Conservation (phyloP, 768 basidiomycete species). For the Pleurotus sapidus region DNA sequence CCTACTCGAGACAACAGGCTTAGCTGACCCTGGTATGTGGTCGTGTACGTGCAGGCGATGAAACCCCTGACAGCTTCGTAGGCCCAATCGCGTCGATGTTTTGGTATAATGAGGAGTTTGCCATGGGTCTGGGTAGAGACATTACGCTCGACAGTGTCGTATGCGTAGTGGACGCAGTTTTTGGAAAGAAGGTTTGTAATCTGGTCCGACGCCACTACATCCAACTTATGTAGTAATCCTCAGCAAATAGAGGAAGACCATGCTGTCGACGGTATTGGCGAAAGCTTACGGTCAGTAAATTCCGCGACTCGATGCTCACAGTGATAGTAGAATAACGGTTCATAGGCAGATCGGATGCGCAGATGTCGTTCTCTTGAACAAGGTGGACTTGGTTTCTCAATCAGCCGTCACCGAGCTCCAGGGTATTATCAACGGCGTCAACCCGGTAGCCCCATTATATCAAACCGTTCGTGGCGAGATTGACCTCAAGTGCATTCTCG, state of each 20-base stretch:
- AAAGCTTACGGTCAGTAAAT: constrained; percentile 68
- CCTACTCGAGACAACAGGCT: constrained; percentile 90
- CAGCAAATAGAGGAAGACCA: constrained; percentile 89
- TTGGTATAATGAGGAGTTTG: constrained; percentile 84
- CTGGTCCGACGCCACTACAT: not conserved
- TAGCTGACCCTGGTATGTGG: constrained; percentile 85
- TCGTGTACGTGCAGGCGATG: no score
- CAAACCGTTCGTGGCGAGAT: constrained; percentile 69
- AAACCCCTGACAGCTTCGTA: constrained; percentile 20
- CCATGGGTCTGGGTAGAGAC: constrained; percentile 62
- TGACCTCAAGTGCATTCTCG: constrained; percentile 75
- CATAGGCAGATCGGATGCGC: constrained; percentile 91
- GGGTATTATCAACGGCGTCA: constrained; percentile 64
- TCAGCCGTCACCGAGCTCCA: constrained; percentile 48
- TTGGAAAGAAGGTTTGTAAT: constrained; percentile 49
- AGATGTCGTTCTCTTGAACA: constrained; percentile 92
- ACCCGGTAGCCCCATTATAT: constrained; percentile 76
- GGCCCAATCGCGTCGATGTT: constrained; percentile 87
- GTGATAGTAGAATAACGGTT: not conserved
- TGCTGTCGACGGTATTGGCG: constrained; percentile 58
- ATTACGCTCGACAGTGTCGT: constrained; percentile 87
- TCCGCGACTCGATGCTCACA: not conserved
- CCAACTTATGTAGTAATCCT: not conserved
- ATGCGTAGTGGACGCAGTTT: constrained; percentile 88
- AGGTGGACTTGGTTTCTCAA: constrained; percentile 69